Base-by-base conservation (phyloP, 2,329 filamentous ascomycete genomes). In the Aspergillus niger region DNA sequence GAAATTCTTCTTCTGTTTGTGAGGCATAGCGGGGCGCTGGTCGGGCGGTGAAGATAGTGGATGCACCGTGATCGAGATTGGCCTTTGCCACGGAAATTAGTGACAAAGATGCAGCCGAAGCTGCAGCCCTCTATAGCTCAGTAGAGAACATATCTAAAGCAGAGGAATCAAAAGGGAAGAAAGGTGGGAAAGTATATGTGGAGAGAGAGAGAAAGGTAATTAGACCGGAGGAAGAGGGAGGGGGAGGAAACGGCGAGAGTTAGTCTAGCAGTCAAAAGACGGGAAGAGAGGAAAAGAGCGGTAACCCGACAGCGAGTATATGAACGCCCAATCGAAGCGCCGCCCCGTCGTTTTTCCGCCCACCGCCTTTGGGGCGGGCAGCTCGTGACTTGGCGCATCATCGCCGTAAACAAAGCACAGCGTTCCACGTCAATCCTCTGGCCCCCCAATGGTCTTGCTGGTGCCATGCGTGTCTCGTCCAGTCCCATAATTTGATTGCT, bases 1-100 rank as follows among this genome's bases (percentile, higher is more conserved):
- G 61, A 72, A 70, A 65, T 76, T 72, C 66, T 77, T 79, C 72
- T 77, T 79, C 63, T 77, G 75, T 68, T 78, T 78, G 71, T 76
- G 76, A 76, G 77, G 72, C 77, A 79, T 79, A 72, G 73, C 74
- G 74, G 73, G 70, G 69, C 70, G 67, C 65, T 60, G 32, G 65
- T 72, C 70, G 73, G 71, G 69, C 69, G 67, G 71, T 66, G 58
- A 67, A 43, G 61, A 61, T 60, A 63, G 57, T 32, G 57, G 32
- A 36, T 51, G 53, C 53, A 43, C 66, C 63, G 63, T 66, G 67
- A 70, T 68, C 58, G 63, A 63, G 63, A 36, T 68, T 70, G 64
- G 63, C 64, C 68, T 69, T 69, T 69, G 71, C 66, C 70, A 69
- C 61, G 61, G 62, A 50, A 59, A 56, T 51, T 54, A 55, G 69